phyloP scores from a whole-genome alignment of 140 eudicot species.

The Anethum foeniculum region DNA sequence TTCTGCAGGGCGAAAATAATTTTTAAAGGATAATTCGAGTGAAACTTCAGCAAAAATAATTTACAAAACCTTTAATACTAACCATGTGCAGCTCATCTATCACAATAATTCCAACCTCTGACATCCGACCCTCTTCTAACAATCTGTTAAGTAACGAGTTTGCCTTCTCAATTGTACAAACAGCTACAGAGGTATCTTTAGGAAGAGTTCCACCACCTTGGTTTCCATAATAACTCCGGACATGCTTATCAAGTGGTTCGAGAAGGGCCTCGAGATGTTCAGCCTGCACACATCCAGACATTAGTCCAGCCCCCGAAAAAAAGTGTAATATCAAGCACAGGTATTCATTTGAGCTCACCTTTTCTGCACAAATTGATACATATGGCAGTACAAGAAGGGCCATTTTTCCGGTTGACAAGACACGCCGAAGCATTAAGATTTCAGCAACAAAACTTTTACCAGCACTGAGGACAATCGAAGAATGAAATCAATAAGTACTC shows the following conservation, averaged over 20 bases:
- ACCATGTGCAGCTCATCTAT: conserved; percentile 99
- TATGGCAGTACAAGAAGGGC: conserved; percentile 95
- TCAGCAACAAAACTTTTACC: conserved; percentile 99
- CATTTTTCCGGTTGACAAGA: conserved; percentile 72
- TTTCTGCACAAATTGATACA: conserved; percentile 91
- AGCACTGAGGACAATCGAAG: conserved; percentile 52
- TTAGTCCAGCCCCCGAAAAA: conserved; percentile 5
- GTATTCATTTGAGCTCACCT: conserved; percentile 35
- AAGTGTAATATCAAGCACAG: background rate
- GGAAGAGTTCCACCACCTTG: conserved; percentile 98
- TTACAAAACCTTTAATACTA: conserved; percentile 3
- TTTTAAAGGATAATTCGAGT: background rate
- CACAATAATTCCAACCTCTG: conserved; percentile 95
- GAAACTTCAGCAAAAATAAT: background rate
- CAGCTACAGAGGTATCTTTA: conserved; percentile 96
- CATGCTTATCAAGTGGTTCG: conserved; percentile 85
- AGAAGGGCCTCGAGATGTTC: conserved; percentile 89
- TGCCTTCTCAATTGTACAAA: conserved; percentile 97
- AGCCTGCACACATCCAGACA: conserved; percentile 44
- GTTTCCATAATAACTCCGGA: conserved; percentile 88
- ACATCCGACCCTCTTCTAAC: conserved; percentile 92
- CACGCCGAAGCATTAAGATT: conserved; percentile 76
- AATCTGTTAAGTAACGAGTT: conserved; percentile 79
- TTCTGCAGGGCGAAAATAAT: background rate
- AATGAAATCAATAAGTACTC: conserved; percentile 10